These are phyloP conservation scores for Penicillium canariense DNA, from an alignment of 495 filamentous ascomycete species.

Conservation along the genomic window DNA sequence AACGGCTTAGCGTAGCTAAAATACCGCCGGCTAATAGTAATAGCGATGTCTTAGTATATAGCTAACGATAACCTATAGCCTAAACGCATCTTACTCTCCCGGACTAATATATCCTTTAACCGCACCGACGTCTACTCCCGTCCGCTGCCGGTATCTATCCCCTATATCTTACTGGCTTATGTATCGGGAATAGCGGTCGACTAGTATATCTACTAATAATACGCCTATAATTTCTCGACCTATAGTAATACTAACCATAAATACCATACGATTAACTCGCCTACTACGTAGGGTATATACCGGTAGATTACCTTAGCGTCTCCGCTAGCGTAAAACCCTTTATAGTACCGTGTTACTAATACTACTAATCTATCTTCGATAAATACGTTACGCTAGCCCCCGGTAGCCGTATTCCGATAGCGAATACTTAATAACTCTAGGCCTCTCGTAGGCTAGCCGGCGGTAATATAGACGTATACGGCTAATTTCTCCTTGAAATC, in stretches of 20 bases:
- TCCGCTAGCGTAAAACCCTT: constrained; percentile 13
- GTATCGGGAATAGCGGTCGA: neutral
- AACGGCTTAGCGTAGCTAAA: constrained; percentile 2
- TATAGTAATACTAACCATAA: constrained; percentile 26
- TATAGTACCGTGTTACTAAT: constrained; percentile 11
- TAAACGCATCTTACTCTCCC: constrained; percentile 3
- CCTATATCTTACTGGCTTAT: constrained; percentile 1
- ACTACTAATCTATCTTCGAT: constrained; percentile 11
- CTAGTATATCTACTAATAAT: neutral
- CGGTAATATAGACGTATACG: constrained; percentile 22
- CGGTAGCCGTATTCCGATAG: constrained; percentile 13
- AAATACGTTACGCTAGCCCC: constrained; percentile 12
- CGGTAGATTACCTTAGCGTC: constrained; percentile 14
- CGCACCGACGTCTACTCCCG: constrained; percentile 2
- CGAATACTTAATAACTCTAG: constrained; percentile 28
- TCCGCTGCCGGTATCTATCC: neutral
- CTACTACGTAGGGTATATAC: constrained; percentile 2
- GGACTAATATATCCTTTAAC: neutral
- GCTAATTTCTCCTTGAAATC: constrained; percentile 23
- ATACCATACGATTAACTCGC: constrained; percentile 14
- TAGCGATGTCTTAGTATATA: constrained; percentile 8
- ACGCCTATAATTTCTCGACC: constrained; percentile 11
- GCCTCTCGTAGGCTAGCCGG: constrained; percentile 23
- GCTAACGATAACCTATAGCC: neutral
- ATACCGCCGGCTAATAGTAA: constrained; percentile 9